These are phyloP conservation scores for Fusarium sp. DNA, from an alignment of 2,329 filamentous ascomycete species.

Conservation along the genomic window DNA sequence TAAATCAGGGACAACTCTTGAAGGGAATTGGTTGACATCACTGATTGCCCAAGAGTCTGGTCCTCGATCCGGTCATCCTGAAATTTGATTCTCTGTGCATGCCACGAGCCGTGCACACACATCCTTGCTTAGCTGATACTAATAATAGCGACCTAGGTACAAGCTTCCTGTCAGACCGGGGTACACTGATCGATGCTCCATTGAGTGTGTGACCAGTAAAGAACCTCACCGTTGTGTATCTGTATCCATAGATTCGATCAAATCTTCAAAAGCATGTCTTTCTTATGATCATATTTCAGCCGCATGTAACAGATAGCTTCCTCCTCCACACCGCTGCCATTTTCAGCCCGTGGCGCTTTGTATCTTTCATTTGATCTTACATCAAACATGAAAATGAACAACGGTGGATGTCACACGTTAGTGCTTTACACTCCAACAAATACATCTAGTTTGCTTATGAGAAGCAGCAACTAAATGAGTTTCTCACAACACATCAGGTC, in stretches of 20 bases:
- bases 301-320: background rate
- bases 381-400: too few species aligned
- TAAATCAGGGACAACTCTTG: background rate
- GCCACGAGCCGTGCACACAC: conserved; percentile 15
- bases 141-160: conserved; percentile 37
- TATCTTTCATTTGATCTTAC: too few species aligned
- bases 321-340: background rate
- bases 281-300: background rate
- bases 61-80: conserved; percentile 4
- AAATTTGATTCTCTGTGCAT: conserved; percentile 4
- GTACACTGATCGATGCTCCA: conserved; percentile 16
- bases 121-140: conserved; percentile 23
- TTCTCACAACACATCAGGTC: too few species aligned
- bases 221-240: background rate
- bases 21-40: background rate
- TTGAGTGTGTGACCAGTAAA: conserved; percentile 5
- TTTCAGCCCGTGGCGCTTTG: background rate
- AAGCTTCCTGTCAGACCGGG: conserved; percentile 38
- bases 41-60: background rate
- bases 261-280: background rate
- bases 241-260: background rate
- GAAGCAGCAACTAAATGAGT: too few species aligned
- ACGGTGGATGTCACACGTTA: too few species aligned
- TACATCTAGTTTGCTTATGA: too few species aligned
- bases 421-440: too few species aligned